phyloP scores from a whole-genome alignment of 352 stramenopile genomes.

The Plasmopara muralis region DNA sequence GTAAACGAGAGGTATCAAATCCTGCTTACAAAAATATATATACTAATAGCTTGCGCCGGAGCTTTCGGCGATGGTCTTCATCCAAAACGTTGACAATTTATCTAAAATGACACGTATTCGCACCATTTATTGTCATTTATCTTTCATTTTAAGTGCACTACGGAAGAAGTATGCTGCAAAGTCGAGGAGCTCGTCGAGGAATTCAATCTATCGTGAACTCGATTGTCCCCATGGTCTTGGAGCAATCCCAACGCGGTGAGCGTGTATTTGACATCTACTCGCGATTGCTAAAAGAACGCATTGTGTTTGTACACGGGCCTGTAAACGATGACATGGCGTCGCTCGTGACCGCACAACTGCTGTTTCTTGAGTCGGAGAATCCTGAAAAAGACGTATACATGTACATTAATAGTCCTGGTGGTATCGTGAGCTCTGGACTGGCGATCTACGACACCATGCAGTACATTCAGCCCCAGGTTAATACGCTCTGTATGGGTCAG shows the following conservation, averaged over 20 bases:
- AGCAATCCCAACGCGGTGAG: conserved; percentile 90
- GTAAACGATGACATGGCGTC: conserved; percentile 87
- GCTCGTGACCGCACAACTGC: conserved; percentile 75
- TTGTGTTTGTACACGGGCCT: conserved; percentile 95
- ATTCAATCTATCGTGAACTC: conserved; percentile 57
- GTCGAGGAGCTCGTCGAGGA: conserved; percentile 24
- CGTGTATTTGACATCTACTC: conserved; percentile 98
- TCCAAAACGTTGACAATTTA: too few relatives aligned
- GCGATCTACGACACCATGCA: conserved; percentile 99
- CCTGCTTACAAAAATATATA: too few relatives aligned
- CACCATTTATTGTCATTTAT: neutral
- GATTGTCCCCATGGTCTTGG: conserved; percentile 91
- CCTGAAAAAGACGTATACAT: conserved; percentile 97
- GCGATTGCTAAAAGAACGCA: conserved; percentile 95
- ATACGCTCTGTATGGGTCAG: conserved; percentile 97
- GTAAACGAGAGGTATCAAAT: too few relatives aligned
- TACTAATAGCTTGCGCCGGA: too few relatives aligned
- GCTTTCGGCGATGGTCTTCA: too few relatives aligned
- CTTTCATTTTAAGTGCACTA: too few relatives aligned
- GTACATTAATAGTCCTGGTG: conserved; percentile 98
- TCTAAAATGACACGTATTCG: neutral
- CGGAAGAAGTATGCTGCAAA: neutral
- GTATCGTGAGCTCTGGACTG: conserved; percentile 94
- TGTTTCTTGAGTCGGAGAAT: conserved; percentile 97
- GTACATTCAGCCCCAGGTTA: conserved; percentile 95